Evolutionary conservation across 176 grass and related monocot species (phyloP), one percentile per base, ranked within the genome.

Genomic region (Puccinellia tenuiflora): DNA sequence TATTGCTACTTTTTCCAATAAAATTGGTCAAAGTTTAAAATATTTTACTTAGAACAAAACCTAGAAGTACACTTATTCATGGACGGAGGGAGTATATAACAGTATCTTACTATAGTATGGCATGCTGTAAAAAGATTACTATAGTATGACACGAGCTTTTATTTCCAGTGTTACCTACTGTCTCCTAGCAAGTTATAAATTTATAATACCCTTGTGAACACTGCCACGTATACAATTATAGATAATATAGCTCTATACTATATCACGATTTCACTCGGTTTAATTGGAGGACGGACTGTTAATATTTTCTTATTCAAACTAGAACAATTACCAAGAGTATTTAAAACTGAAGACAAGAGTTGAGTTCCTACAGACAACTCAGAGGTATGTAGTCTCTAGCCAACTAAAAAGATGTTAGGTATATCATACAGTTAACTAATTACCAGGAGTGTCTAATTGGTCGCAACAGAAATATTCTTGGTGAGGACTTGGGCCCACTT

Each of bases 311-410:
- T 61, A 48, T 77, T 61, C 54, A 75, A 80, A 80, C 73, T 77
- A 97, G 90, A 91, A 74, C 37, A 94, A 90, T 83, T 92, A 92
- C 81, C 92, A 94, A 56, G 95, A 94, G 30, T 97, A 92, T 45
- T 86, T 97, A 79, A 94, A 92, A 90, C 59, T 97, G 37, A 97
- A 94, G 85, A 90, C 86, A 78, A 91, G 82, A 92, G 82, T 97
- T 73, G 95, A 97, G 76, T 82, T 88, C 84, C 90, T 97, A 46
- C 95, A 97, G 63, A 85, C 86, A 63, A 94, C 81, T 81, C 95
- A 97, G 71, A 94, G 95, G 95, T 97, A 89, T 22, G 24, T 73
- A 63, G 6, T 51, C 28, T 26, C 35, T 76, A 75, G 8, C n/a
- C 21, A 56, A 9, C 16, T 26, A 5, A 47, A 48, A 45, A 33